Evolutionary conservation across 2,329 filamentous ascomycete species (phyloP).

Genomic region (Trichoderma sp.): DNA sequence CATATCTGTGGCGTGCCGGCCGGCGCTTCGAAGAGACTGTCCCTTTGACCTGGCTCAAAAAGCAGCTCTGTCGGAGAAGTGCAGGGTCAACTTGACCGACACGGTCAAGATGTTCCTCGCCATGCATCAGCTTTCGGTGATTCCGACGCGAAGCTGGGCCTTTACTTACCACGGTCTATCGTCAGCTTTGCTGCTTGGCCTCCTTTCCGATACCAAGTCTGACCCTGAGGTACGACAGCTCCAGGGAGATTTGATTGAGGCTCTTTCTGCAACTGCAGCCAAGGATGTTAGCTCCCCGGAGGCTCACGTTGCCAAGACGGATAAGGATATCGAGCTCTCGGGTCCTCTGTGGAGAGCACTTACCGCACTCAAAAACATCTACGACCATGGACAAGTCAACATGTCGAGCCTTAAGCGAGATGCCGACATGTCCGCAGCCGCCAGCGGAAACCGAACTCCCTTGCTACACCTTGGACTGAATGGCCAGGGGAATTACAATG

Average conservation of each 20-base stretch:
- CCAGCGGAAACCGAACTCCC: slow-evolving; percentile 50
- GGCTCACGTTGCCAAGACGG: slow-evolving; percentile 55
- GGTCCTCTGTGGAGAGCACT: slow-evolving; percentile 63
- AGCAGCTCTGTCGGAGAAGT: slow-evolving; percentile 56
- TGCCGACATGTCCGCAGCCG: slow-evolving; percentile 47
- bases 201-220: slow-evolving; percentile 63
- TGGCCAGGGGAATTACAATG: slow-evolving; percentile 29
- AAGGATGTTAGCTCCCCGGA: slow-evolving; percentile 60
- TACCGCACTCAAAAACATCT: slow-evolving; percentile 64
- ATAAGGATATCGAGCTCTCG: slow-evolving; percentile 63
- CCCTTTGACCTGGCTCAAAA: slow-evolving; percentile 56
- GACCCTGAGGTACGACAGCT: slow-evolving; percentile 64
- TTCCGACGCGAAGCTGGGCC: slow-evolving; percentile 67
- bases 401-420: slow-evolving; percentile 55
- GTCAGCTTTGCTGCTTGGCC: slow-evolving; percentile 64
- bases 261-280: slow-evolving; percentile 63
- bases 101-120: slow-evolving; percentile 69
- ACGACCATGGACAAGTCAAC: slow-evolving; percentile 63
- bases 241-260: slow-evolving; percentile 64
- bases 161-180: slow-evolving; percentile 69
- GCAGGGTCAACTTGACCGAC: slow-evolving; percentile 63
- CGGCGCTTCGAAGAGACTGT: slow-evolving; percentile 59
- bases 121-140: slow-evolving; percentile 68
- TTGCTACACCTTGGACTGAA: slow-evolving; percentile 34
- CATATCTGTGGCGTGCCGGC: slow-evolving; percentile 65